Evolutionary conservation across 306 rosid genomes (phyloP).

Genomic region (Vachellia pachyceras): DNA sequence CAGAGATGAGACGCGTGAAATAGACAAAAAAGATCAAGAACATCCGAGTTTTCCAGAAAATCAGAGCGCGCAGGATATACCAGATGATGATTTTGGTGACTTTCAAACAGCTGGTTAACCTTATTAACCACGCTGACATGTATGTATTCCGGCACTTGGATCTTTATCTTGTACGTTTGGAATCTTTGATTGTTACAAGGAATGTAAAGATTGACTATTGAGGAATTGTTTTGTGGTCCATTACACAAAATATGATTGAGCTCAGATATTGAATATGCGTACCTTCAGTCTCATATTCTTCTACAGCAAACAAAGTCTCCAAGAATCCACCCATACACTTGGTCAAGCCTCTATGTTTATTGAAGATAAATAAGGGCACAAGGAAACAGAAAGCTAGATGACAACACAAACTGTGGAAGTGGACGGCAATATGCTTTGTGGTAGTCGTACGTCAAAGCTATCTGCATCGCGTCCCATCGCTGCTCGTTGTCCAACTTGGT

Average conservation of each 20-base stretch:
- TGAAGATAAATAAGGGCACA: not conserved
- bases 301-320: not conserved
- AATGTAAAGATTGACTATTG: constrained; percentile 28
- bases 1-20: constrained; percentile 40
- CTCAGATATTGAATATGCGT: constrained; percentile 37
- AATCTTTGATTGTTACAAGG: constrained; percentile 39
- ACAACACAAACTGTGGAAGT: constrained; percentile 24
- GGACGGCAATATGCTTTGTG: constrained; percentile 36
- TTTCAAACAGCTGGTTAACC: constrained; percentile 80
- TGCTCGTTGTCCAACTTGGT: constrained; percentile 33
- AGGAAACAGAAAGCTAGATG: constrained; percentile 31
- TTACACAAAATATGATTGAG: constrained; percentile 38
- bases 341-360: not conserved
- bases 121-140: not conserved
- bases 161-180: constrained; percentile 23
- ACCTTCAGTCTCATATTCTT: not conserved
- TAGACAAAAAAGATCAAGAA: constrained; percentile 44
- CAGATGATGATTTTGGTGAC: constrained; percentile 94
- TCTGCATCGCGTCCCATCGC: not conserved
- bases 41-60: constrained; percentile 40
- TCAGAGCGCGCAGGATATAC: constrained; percentile 51
- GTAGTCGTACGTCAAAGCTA: constrained; percentile 33
- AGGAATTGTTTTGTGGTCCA: constrained; percentile 37
- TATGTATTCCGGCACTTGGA: not conserved
- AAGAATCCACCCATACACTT: not conserved